Conservation (phyloP, 1,284 basidiomycete genomes). For the Ustilago shanxiensis region DNA sequence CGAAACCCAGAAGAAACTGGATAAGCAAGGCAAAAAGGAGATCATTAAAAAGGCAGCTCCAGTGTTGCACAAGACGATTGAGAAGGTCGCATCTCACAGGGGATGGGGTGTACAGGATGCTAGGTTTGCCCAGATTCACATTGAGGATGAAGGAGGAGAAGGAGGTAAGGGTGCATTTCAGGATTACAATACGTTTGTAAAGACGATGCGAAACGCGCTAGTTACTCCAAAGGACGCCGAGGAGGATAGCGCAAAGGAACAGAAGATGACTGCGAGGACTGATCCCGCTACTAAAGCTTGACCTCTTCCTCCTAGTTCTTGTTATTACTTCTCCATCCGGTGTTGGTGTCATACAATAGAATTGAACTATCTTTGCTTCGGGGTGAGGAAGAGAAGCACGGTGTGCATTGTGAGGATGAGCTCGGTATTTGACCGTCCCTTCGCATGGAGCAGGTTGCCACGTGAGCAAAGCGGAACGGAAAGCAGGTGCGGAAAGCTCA, state of each 20-base stretch:
- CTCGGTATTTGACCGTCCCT: too few species aligned
- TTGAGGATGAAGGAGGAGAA: constrained; percentile 6
- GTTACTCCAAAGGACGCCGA: constrained; percentile 25
- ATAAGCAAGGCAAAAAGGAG: constrained; percentile 33
- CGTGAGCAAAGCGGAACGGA: not conserved
- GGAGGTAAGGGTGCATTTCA: constrained; percentile 14
- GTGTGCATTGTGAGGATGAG: too few species aligned
- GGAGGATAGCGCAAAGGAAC: constrained; percentile 7
- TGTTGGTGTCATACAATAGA: too few species aligned
- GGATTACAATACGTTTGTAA: constrained; percentile 49
- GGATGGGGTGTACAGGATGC: constrained; percentile 45
- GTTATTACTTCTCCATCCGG: too few species aligned
- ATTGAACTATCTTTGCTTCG: too few species aligned
- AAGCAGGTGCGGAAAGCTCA: not conserved
- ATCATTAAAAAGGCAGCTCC: constrained; percentile 40
- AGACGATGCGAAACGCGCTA: constrained; percentile 38
- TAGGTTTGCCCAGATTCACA: constrained; percentile 19
- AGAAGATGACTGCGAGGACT: constrained; percentile 7
- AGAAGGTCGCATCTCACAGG: constrained; percentile 29
- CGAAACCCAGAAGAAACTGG: not conserved
- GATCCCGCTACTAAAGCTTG: constrained; percentile 21
- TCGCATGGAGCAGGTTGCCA: not conserved
- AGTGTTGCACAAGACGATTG: constrained; percentile 40
- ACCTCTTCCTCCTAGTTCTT: not conserved
- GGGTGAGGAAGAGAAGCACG: too few species aligned